phyloP scores from a whole-genome alignment of 2,329 filamentous ascomycete species.

The Fusarium devonianum region DNA sequence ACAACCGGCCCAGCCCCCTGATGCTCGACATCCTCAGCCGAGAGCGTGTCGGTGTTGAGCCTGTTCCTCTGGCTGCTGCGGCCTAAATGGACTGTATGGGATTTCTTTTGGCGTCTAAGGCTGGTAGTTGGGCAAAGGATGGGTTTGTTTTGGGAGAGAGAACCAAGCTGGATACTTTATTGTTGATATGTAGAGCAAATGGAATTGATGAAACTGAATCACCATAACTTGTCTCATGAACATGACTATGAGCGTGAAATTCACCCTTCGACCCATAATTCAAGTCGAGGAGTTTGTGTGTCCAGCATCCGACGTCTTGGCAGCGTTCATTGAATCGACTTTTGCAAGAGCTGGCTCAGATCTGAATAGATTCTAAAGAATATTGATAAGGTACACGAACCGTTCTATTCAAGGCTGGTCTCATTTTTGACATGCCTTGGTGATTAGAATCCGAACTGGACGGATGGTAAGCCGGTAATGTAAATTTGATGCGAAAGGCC shows the following conservation, averaged over 20 bases:
- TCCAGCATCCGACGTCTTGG: too few relatives aligned
- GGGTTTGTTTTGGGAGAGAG: constrained; percentile 22
- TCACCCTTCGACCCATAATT: too few relatives aligned
- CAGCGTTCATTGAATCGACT: too few relatives aligned
- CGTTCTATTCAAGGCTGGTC: too few relatives aligned
- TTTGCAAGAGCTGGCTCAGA: too few relatives aligned
- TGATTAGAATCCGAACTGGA: too few relatives aligned
- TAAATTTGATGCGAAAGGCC: too few relatives aligned
- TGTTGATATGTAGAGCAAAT: constrained; percentile 8
- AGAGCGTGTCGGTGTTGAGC: constrained; percentile 91
- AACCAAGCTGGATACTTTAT: constrained; percentile 13
- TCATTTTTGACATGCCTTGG: too few relatives aligned
- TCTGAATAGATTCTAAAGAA: too few relatives aligned
- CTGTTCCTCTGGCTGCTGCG: constrained; percentile 60
- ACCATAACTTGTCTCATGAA: neutral
- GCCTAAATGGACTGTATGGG: constrained; percentile 45
- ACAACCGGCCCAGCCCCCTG: constrained; percentile 86
- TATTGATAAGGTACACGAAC: too few relatives aligned
- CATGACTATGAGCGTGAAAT: neutral
- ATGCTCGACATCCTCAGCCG: constrained; percentile 91
- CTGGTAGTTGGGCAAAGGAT: constrained; percentile 22
- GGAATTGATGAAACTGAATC: neutral
- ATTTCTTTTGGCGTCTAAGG: constrained; percentile 25
- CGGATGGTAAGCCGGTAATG: too few relatives aligned
- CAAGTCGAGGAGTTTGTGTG: too few relatives aligned